Base-by-base conservation (phyloP, 257 asterid species). In the Datura wrightii region DNA sequence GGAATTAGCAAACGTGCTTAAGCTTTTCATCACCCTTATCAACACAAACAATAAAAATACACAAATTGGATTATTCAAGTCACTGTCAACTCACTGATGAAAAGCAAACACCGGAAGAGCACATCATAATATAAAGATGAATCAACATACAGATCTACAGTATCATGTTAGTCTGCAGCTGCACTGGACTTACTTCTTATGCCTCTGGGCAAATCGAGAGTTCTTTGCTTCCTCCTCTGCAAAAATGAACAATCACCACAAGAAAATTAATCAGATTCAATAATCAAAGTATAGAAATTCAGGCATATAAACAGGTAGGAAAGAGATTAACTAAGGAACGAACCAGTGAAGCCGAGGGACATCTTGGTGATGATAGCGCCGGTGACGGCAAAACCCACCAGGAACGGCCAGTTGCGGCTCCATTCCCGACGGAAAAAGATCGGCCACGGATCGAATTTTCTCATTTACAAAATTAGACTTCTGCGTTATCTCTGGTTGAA, bases 301-400 rank as follows among this genome's bases (percentile, higher is more conserved):
- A 53, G 34, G 79, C 13, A 44, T 55, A 3, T 11, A 39, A 31
- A 42, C 2, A 37, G 15, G 52, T 13, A 24, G 54, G 41, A 70
- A 60, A 5, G 15, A 8, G 46, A 52, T 24, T 8, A 59, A 56
- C 10, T 54, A 4, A 53, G 41, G 10, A 0, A 53, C 56, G 63
- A 13, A 88, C 90, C 90, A 59, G 86, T 86, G 46, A 86, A 84
- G 13, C 89, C 87, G 70, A 84, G 87, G 83, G 89, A 80, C 19
- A 88, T 52, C 52, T 88, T 88, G 74, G 89, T 84, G 79, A 88
- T 86, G 69, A 88, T 78, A 79, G 87, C 16, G 71, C 90, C 90
- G n/a, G 89, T 84, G 84, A 88, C 16, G 79, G 90, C 87, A 79
- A 88, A 88, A 7, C 90, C 89, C 31, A 86, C 89, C n/a, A 88